Percentiles rank a stretch among this genome's conserved stretches.
Conservation (phyloP, 2,329 filamentous ascomycete genomes). For the Xylariales sp. region DNA sequence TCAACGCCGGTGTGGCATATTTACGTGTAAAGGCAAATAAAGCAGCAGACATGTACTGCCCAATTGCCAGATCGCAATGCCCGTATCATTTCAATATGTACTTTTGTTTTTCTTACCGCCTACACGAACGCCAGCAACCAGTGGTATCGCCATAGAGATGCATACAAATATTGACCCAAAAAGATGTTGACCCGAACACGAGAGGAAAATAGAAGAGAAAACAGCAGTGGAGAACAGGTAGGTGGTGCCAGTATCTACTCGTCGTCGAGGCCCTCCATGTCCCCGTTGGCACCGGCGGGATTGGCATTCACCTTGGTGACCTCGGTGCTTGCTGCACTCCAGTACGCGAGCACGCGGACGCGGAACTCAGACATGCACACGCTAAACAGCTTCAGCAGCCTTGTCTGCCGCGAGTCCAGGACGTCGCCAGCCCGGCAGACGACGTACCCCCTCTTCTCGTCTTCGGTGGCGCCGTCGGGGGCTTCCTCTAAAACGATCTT, state of each 20-base stretch:
- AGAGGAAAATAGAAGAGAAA: constrained; percentile 14
- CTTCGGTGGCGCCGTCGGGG: constrained; percentile 60
- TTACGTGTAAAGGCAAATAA: neutral
- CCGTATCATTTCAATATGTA: constrained; percentile 27
- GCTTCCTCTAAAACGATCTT: constrained; percentile 76
- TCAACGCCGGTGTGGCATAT: neutral
- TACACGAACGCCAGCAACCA: constrained; percentile 45
- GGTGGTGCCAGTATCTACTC: constrained; percentile 30
- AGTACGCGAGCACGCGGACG: constrained; percentile 81
- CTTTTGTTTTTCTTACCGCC: constrained; percentile 32
- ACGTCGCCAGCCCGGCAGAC: constrained; percentile 88
- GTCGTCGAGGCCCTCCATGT: constrained; percentile 37
- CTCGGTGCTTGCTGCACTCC: constrained; percentile 68
- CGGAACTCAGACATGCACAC: constrained; percentile 91
- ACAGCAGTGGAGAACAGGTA: neutral
- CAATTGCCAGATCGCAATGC: constrained; percentile 26
- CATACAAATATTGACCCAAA: constrained; percentile 37
- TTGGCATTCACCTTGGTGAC: constrained; percentile 66
- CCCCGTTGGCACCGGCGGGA: constrained; percentile 46
- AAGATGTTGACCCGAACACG: constrained; percentile 15
- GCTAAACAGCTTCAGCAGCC: constrained; percentile 92
- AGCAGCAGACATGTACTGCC: constrained; percentile 6
- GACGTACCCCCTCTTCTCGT: constrained; percentile 68
- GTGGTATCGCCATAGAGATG: constrained; percentile 48
- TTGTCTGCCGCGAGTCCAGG: constrained; percentile 91